phyloP scores from a whole-genome alignment of 179 eudicot genomes.

The Silene coronaria region DNA sequence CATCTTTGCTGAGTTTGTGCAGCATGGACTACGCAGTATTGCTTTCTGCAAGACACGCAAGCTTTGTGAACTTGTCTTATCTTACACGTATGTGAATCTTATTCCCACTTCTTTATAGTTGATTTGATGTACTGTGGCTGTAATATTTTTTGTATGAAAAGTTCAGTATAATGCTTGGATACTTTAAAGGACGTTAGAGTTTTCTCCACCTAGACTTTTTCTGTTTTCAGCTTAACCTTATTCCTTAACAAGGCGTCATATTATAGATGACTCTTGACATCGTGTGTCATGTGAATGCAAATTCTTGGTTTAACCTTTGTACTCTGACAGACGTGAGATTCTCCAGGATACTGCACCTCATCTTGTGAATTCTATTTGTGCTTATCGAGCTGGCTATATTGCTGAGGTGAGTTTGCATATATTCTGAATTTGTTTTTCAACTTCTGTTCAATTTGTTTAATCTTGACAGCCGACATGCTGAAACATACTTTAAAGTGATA shows the following conservation, averaged over 20 bases:
- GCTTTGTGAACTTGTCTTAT: constrained; percentile 91
- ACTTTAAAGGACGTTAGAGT: background rate
- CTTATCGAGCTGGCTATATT: constrained; percentile 87
- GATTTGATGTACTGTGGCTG: no score
- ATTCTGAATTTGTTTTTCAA: background rate
- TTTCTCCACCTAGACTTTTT: background rate
- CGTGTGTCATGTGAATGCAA: background rate
- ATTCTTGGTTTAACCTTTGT: constrained; percentile 1
- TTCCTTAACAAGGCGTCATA: background rate
- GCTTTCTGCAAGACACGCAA: constrained; percentile 97
- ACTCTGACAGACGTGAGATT: constrained; percentile 68
- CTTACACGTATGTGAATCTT: constrained; percentile 62
- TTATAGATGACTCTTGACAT: background rate
- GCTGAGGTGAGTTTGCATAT: constrained; percentile 54
- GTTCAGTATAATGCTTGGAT: background rate
- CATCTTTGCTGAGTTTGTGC: constrained; percentile 85
- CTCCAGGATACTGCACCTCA: constrained; percentile 81
- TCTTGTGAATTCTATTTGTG: constrained; percentile 55
- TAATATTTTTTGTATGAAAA: no score
- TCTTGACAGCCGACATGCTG: background rate
- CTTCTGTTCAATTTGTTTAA: background rate
- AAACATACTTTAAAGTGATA: background rate
- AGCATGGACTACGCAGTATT: constrained; percentile 92
- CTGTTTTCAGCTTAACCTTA: background rate
- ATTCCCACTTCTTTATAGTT: background rate